phyloP scores from a whole-genome alignment of 2,329 filamentous ascomycete species.

The Leptographium radiaticola region DNA sequence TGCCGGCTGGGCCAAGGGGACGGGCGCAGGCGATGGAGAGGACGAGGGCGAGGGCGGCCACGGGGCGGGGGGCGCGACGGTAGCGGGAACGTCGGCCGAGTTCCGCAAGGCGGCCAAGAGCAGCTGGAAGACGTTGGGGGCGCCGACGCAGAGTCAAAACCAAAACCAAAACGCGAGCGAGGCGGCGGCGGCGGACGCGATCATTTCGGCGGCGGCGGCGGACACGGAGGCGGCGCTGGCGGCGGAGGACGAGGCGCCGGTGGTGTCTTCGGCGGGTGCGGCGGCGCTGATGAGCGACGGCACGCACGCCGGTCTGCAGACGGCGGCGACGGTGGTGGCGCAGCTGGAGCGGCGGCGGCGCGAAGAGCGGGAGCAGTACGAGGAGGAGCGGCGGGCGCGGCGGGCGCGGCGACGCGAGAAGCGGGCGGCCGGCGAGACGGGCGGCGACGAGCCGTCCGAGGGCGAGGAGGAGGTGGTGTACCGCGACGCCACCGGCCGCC shows the following conservation, averaged over 20 bases:
- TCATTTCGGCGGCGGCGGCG: slow-evolving; percentile 58
- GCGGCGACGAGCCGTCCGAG: slow-evolving; percentile 42
- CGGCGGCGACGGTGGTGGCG: slow-evolving; percentile 61
- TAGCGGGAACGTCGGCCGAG: slow-evolving; percentile 41
- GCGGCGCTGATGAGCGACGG: slow-evolving; percentile 69
- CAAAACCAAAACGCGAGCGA: slow-evolving; percentile 5
- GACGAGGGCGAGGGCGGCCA: slow-evolving; percentile 41
- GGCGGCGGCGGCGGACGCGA: slow-evolving; percentile 55
- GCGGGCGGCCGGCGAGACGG: slow-evolving; percentile 46
- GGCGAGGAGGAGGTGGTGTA: slow-evolving; percentile 64
- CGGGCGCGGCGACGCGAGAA: slow-evolving; percentile 19
- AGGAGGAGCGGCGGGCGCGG: slow-evolving; percentile 13
- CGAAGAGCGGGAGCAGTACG: slow-evolving; percentile 20
- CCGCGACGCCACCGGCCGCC: slow-evolving; percentile 84
- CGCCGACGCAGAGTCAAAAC: slow-evolving; percentile 13
- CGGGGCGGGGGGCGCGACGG: slow-evolving; percentile 27
- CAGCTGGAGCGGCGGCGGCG: slow-evolving; percentile 46
- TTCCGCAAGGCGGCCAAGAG: slow-evolving; percentile 69
- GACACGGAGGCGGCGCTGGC: slow-evolving; percentile 43
- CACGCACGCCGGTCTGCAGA: slow-evolving; percentile 77
- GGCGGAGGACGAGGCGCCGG: slow-evolving; percentile 36
- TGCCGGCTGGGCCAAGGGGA: slow-evolving; percentile 31
- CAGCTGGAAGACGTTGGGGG: slow-evolving; percentile 61
- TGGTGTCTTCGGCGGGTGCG: slow-evolving; percentile 34
- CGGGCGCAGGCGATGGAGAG: slow-evolving; percentile 21